Base-by-base conservation (phyloP, 768 basidiomycete genomes). In the Imleria badia region DNA sequence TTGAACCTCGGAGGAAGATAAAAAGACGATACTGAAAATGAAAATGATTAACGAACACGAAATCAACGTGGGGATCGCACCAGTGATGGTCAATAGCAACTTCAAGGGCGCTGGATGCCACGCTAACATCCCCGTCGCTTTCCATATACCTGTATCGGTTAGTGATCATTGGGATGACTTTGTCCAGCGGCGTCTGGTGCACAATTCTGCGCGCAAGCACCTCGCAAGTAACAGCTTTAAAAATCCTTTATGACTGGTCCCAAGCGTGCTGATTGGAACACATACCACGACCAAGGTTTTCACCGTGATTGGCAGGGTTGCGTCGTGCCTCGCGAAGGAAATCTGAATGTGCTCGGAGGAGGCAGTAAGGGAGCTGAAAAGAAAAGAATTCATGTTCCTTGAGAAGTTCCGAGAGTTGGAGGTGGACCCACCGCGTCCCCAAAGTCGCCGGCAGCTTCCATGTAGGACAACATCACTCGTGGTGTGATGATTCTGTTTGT, bases 81-180 rank as follows among this genome's bases (percentile, higher is more conserved):
- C 93, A 92, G 62, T 93, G 84, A 50, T 91, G 83, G 69, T 98
- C 95, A 56, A 96, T 91, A n/a, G 95, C 94, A 69, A 86, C 75
- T 68, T 98, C 95, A 40, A 97, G 75, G 9, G 89, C 87, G 62
- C 89, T 92, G 6, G 83, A 76, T 61, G 85, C 80, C 40, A 85
- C 86, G 55, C 89, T 91, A 43, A 75, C 71, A 52, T 91, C 91
- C 0, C 89, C 93, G 64, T 96, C 91, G 34, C 76, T 65, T 66
- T 91, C 85, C 38, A 75, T 72, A 63, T 89, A 85, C 54, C 80
- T 79, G 71, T 84, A 94, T 5, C 95, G 81, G 3, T 82, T 86
- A 13, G 88, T 86, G 85, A 97, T 87, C 55, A 94, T 82, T 5
- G 75, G 70, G 48, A 81, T 77, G 35, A 94, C 70, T 51, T 79